A percentile compares a stretch with the other conserved stretches of the same genome.
These are phyloP conservation scores for Cutaneotrichosporon dermatis DNA, from an alignment of 1,284 basidiomycete species.

Conservation along the genomic window DNA sequence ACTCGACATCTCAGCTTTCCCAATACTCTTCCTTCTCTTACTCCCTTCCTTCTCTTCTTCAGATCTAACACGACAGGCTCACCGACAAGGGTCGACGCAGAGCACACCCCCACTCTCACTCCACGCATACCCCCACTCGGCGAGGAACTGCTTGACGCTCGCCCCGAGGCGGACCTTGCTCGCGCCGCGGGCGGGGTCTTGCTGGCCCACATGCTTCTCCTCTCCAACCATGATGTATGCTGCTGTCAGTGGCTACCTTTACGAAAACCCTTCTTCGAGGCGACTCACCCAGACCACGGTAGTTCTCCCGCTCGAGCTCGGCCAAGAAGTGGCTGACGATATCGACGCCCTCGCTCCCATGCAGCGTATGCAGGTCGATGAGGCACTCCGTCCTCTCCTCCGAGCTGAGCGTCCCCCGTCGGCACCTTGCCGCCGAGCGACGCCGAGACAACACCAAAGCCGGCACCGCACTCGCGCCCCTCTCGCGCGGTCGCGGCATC, in stretches of 20 bases:
- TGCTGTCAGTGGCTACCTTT: conserved; percentile 32
- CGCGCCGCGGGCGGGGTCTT: conserved; percentile 72
- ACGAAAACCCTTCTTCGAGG: neutral
- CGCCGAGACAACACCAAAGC: conserved; percentile 80
- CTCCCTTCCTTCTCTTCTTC: neutral
- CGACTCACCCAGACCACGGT: conserved; percentile 69
- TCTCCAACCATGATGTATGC: conserved; percentile 89
- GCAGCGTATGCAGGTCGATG: conserved; percentile 80
- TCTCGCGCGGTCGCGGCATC: conserved; percentile 72
- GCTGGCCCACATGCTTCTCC: conserved; percentile 88
- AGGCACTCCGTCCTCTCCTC: conserved; percentile 77
- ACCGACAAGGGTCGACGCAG: conserved; percentile 62
- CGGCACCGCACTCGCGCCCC: conserved; percentile 72
- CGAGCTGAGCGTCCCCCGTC: conserved; percentile 56
- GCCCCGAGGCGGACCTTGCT: conserved; percentile 74
- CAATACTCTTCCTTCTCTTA: too few species aligned
- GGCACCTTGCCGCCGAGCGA: conserved; percentile 61
- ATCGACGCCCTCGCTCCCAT: conserved; percentile 85
- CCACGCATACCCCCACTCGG: conserved; percentile 94
- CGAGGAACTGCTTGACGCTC: conserved; percentile 81
- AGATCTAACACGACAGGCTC: neutral
- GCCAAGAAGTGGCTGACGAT: conserved; percentile 85
- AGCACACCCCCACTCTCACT: conserved; percentile 84
- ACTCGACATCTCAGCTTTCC: too few species aligned
- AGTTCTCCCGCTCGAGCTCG: conserved; percentile 79